A percentile compares a stretch with the other conserved stretches of the same genome.
Evolutionary conservation across 495 filamentous ascomycete genomes (phyloP).

Genomic region (Amniculicola lignicola): DNA sequence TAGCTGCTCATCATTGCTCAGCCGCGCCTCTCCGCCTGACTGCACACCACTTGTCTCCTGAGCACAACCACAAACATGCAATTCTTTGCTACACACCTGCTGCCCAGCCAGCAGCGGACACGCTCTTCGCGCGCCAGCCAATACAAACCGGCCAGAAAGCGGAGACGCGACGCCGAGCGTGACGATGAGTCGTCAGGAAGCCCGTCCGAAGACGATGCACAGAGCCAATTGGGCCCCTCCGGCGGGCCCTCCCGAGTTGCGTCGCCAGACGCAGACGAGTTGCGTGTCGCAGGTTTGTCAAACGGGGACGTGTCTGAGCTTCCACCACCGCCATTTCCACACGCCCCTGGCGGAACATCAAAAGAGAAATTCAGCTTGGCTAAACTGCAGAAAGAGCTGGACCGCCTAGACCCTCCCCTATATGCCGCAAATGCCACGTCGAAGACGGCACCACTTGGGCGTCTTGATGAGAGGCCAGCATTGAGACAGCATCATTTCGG

Average conservation of each 20-base stretch:
- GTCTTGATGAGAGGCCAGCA: constrained; percentile 6
- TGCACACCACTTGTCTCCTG: neutral
- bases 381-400: constrained; percentile 22
- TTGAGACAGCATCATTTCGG: constrained; percentile 57
- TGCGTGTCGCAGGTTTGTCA: constrained; percentile 30
- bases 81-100: constrained; percentile 26
- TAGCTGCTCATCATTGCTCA: neutral
- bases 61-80: constrained; percentile 24
- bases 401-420: constrained; percentile 34
- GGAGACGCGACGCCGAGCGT: constrained; percentile 31
- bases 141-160: constrained; percentile 24
- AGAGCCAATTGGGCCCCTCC: neutral
- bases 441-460: constrained; percentile 5
- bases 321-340: constrained; percentile 42
- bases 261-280: constrained; percentile 15
- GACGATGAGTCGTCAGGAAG: no score
- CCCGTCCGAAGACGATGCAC: neutral
- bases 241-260: constrained; percentile 9
- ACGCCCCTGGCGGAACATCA: constrained; percentile 23
- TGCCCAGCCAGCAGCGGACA: constrained; percentile 24
- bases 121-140: constrained; percentile 29
- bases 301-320: constrained; percentile 19
- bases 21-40: neutral
- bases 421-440: constrained; percentile 22
- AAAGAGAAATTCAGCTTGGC: constrained; percentile 6